Percentiles rank a stretch among this genome's conserved stretches.
phyloP scores from a whole-genome alignment of 164 flowering plant species.

The Chloranthus sessilifolius region DNA sequence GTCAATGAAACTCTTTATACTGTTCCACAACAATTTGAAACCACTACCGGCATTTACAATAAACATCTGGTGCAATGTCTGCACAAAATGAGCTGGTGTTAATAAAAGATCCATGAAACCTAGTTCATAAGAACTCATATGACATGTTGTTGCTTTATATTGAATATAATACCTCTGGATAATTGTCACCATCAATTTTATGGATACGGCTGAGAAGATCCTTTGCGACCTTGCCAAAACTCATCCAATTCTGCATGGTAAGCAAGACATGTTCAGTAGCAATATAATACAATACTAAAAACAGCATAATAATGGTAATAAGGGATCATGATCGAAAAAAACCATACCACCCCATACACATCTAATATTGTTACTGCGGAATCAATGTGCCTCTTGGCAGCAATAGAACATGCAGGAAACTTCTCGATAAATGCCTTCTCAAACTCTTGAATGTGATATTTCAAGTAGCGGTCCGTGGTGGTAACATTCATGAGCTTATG shows the following conservation, averaged over 20 bases:
- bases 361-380: slow-evolving; percentile 66
- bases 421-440: slow-evolving; percentile 73
- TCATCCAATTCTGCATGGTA: slow-evolving; percentile 70
- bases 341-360: slow-evolving; percentile 74
- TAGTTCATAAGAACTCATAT: not conserved
- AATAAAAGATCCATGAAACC: slow-evolving; percentile 1
- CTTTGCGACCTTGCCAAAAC: slow-evolving; percentile 71
- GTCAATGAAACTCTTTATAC: slow-evolving; percentile 74
- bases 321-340: not conserved
- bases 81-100: slow-evolving; percentile 19
- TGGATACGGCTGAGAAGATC: slow-evolving; percentile 82
- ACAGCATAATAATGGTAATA: not conserved
- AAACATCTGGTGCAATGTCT: slow-evolving; percentile 87
- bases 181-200: slow-evolving; percentile 83
- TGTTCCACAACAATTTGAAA: slow-evolving; percentile 76
- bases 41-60: slow-evolving; percentile 90
- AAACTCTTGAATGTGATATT: slow-evolving; percentile 81
- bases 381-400: slow-evolving; percentile 64
- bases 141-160: not conserved
- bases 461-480: slow-evolving; percentile 16
- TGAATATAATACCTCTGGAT: slow-evolving; percentile 69
- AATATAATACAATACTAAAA: not conserved
- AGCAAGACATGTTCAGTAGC: slow-evolving; percentile 7
- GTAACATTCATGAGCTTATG: slow-evolving; percentile 19
- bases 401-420: slow-evolving; percentile 79